Conservation (phyloP, 148 eudicot genomes). For the Amaranthus hypochondriacus region DNA sequence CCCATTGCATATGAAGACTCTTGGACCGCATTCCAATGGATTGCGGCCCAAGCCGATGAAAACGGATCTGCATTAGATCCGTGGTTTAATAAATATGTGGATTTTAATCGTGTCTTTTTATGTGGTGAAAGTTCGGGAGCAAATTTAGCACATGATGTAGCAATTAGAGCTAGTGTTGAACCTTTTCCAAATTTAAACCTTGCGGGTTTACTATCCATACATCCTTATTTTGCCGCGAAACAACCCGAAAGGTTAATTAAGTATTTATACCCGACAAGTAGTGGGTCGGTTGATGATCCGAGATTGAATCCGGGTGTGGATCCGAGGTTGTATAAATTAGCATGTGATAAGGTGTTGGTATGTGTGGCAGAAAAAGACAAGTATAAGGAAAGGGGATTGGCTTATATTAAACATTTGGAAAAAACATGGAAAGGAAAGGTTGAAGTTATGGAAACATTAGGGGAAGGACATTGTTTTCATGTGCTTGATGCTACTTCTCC, state of each 20-base stretch:
- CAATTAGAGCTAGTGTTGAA: slow-evolving; percentile 20
- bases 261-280: slow-evolving; percentile 19
- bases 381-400: slow-evolving; percentile 22
- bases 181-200: slow-evolving; percentile 2
- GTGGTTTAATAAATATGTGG: slow-evolving; percentile 40
- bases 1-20: slow-evolving; percentile 46
- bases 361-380: slow-evolving; percentile 32
- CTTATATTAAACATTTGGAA: slow-evolving; percentile 20
- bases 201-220: slow-evolving; percentile 28
- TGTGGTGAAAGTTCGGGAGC: slow-evolving; percentile 60
- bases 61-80: slow-evolving; percentile 32
- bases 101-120: slow-evolving; percentile 28
- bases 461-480: slow-evolving; percentile 42
- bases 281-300: slow-evolving; percentile 27
- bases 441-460: slow-evolving; percentile 30
- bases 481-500: slow-evolving; percentile 16
- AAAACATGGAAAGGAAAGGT: slow-evolving; percentile 27
- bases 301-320: slow-evolving; percentile 32
- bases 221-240: slow-evolving; percentile 33
- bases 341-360: slow-evolving; percentile 30
- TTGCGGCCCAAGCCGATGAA: slow-evolving; percentile 26
- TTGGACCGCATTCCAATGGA: slow-evolving; percentile 50
- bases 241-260: slow-evolving; percentile 4
- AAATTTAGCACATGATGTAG: slow-evolving; percentile 44
- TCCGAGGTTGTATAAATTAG: slow-evolving; percentile 27